Conservation (phyloP, 805 yeast species). For the Yamadazyma nakazawae region DNA sequence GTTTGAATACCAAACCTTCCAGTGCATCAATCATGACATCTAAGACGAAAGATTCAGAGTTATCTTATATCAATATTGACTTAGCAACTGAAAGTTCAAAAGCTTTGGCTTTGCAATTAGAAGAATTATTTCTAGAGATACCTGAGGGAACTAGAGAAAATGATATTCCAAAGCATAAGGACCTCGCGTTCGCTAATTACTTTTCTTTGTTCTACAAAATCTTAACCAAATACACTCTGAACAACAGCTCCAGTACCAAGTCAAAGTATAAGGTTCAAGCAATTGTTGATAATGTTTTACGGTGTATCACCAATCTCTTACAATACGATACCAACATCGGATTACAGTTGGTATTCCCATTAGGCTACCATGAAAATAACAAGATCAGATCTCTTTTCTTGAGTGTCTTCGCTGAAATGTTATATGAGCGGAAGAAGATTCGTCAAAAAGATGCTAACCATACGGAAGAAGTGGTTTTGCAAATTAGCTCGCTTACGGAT, state of each 20-base stretch:
- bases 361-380: conserved; percentile 69
- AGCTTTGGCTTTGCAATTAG: conserved; percentile 53
- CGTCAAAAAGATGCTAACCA: conserved; percentile 21
- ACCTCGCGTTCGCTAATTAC: conserved; percentile 64
- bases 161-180: conserved; percentile 52
- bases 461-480: conserved; percentile 15
- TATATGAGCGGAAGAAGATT: conserved; percentile 33
- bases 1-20: not conserved
- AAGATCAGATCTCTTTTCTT: conserved; percentile 69
- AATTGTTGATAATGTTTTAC: conserved; percentile 61
- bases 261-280: conserved; percentile 52
- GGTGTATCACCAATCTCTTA: conserved; percentile 64
- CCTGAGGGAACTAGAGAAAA: conserved; percentile 53
- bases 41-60: conserved; percentile 10
- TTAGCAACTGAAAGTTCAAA: conserved; percentile 63
- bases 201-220: conserved; percentile 59
- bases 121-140: conserved; percentile 55
- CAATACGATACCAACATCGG: conserved; percentile 77
- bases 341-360: conserved; percentile 67
- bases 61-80: conserved; percentile 39
- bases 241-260: conserved; percentile 14
- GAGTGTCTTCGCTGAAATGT: conserved; percentile 71
- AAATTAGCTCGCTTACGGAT: conserved; percentile 37
- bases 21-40: not conserved
- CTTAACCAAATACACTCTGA: conserved; percentile 42